Conservation (phyloP, 805 yeast genomes). For the Dipodascopsis tothii region DNA sequence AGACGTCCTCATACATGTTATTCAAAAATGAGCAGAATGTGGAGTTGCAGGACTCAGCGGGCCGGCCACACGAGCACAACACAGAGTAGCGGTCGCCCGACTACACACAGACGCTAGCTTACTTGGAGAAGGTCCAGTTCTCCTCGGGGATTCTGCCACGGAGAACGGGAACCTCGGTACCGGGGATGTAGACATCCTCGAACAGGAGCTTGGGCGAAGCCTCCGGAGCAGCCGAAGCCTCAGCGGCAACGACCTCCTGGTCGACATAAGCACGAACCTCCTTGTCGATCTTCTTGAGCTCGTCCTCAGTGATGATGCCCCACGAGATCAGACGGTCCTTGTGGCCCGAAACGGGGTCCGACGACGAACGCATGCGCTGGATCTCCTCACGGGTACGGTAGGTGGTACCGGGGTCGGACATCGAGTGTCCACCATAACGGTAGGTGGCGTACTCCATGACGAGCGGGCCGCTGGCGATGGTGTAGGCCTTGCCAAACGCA, state of each 20-base stretch:
- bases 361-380: conserved; percentile 97
- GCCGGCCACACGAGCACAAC: conserved; percentile 11
- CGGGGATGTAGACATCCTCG: conserved; percentile 94
- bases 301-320: conserved; percentile 85
- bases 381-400: conserved; percentile 99
- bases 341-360: conserved; percentile 95
- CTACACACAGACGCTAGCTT: neutral
- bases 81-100: neutral
- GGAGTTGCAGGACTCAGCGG: conserved; percentile 6
- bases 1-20: too few relatives aligned
- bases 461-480: conserved; percentile 84
- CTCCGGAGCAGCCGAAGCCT: conserved; percentile 89
- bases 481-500: conserved; percentile 95
- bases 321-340: conserved; percentile 77
- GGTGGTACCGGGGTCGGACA: conserved; percentile 99
- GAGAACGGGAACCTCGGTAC: conserved; percentile 82
- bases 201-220: conserved; percentile 89
- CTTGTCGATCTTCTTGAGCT: conserved; percentile 89
- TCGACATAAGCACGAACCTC: conserved; percentile 93
- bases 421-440: conserved; percentile 99
- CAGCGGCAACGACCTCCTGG: conserved; percentile 89
- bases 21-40: conserved; percentile 1
- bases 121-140: conserved; percentile 66
- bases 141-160: conserved; percentile 97
- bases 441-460: conserved; percentile 96